A percentile compares a stretch with the other conserved stretches of the same genome.
Conservation (phyloP, 805 yeast species). For the Suhomyces pyralidae region DNA sequence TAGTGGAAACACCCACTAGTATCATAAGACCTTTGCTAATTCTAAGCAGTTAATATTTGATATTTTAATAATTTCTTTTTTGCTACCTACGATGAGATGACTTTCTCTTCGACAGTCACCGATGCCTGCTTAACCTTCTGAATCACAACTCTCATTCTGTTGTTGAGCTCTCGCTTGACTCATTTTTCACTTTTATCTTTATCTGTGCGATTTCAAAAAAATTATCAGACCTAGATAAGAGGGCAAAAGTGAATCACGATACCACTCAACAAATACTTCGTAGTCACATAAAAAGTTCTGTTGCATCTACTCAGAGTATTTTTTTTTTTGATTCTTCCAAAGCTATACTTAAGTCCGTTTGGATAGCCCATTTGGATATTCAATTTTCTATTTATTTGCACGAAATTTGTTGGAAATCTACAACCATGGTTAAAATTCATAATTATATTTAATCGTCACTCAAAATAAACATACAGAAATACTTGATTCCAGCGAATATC, state of each 20-base stretch:
- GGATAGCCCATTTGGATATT: too few species aligned
- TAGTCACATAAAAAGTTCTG: background rate
- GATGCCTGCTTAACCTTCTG: conserved; percentile 89
- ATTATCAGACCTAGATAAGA: background rate
- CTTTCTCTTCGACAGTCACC: conserved; percentile 71
- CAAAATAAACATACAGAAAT: conserved; percentile 47
- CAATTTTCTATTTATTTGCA: background rate
- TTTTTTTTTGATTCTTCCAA: too few species aligned
- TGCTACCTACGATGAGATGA: conserved; percentile 56
- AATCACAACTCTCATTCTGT: conserved; percentile 77
- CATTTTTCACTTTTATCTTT: background rate
- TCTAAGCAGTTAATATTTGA: conserved; percentile 10
- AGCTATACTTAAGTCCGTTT: too few species aligned
- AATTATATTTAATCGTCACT: conserved; percentile 2
- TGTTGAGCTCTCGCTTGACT: background rate
- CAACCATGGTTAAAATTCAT: background rate
- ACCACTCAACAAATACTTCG: background rate
- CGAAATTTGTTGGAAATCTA: background rate
- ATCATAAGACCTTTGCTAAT: conserved; percentile 75
- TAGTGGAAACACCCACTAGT: conserved; percentile 78
- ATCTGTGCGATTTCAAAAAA: background rate
- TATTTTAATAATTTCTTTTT: background rate
- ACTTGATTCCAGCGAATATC: conserved; percentile 62
- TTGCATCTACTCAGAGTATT: background rate
- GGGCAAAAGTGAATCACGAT: background rate